Conservation (phyloP, 164 flowering plant species). For the Malania oleifera region DNA sequence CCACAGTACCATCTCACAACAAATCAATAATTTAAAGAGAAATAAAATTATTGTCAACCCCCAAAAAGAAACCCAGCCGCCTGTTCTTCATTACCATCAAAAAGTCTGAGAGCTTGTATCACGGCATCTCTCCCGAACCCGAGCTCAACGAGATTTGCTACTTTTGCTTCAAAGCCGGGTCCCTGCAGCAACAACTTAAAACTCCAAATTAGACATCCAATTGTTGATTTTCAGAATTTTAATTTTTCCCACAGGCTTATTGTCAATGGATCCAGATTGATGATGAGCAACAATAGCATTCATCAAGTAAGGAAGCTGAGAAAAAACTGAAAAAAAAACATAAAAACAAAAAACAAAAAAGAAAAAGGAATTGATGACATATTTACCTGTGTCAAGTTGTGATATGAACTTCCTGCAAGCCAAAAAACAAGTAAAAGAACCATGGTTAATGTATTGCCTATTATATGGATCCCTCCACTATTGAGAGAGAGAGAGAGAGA, state of each 20-base stretch:
- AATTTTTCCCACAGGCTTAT: no score
- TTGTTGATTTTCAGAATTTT: not conserved
- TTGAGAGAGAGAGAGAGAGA: no score
- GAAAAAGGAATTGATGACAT: not conserved
- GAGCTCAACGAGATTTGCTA: slow-evolving; percentile 81
- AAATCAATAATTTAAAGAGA: not conserved
- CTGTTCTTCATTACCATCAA: slow-evolving; percentile 87
- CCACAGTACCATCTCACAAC: not conserved
- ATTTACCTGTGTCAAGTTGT: slow-evolving; percentile 35
- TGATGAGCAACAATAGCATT: no score
- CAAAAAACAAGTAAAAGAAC: not conserved
- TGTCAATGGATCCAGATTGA: no score
- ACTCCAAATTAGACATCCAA: not conserved
- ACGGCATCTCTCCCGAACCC: slow-evolving; percentile 82
- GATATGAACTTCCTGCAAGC: slow-evolving; percentile 29
- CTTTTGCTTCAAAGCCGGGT: slow-evolving; percentile 73
- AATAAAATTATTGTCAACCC: slow-evolving; percentile 31
- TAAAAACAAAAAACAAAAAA: not conserved
- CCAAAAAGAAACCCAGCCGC: slow-evolving; percentile 95
- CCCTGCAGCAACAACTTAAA: slow-evolving; percentile 37
- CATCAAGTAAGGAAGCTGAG: no score
- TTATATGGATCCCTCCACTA: no score
- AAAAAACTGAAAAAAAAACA: not conserved
- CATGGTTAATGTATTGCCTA: not conserved
- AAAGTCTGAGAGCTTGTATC: slow-evolving; percentile 69